Conservation (phyloP, 164 flowering plant species). For the Aristolochia fimbriata region DNA sequence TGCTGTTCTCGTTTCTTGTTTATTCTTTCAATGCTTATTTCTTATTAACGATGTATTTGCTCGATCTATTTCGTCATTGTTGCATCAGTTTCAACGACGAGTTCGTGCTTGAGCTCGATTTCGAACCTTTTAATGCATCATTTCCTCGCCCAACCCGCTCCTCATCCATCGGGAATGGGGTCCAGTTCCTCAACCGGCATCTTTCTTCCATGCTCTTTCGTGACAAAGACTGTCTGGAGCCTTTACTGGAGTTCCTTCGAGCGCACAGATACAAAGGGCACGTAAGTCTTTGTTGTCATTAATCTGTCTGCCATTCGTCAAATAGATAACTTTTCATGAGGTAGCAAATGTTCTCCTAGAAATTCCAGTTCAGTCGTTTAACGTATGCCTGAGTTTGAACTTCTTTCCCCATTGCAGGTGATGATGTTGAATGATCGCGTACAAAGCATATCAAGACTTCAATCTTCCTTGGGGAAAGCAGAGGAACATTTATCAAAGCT, state of each 20-base stretch:
- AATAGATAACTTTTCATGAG: background rate
- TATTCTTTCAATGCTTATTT: background rate
- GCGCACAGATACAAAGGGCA: constrained; percentile 71
- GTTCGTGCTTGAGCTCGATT: constrained; percentile 77
- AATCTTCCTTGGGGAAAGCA: constrained; percentile 58
- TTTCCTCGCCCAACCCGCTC: constrained; percentile 77
- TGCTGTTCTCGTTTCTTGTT: background rate
- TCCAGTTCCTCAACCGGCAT: constrained; percentile 93
- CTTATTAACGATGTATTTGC: background rate
- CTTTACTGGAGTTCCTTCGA: constrained; percentile 80
- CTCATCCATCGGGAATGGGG: constrained; percentile 92
- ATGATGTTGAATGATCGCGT: constrained; percentile 93
- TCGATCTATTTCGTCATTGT: background rate
- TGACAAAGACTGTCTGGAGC: constrained; percentile 76
- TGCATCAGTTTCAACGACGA: constrained; percentile 26
- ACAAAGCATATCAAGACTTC: constrained; percentile 51
- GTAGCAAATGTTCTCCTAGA: background rate
- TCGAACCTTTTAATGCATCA: constrained; percentile 85
- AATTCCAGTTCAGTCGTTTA: background rate
- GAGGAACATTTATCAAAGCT: constrained; percentile 70
- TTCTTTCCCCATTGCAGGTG: constrained; percentile 25
- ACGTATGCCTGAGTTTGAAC: background rate
- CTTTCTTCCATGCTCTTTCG: constrained; percentile 86
- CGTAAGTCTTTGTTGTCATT: constrained; percentile 32
- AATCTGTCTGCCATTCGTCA: background rate